Evolutionary conservation across 192 early-diverging fungal species (phyloP), one percentile per base, ranked within the genome.

Genomic region (Backusella australiensis): DNA sequence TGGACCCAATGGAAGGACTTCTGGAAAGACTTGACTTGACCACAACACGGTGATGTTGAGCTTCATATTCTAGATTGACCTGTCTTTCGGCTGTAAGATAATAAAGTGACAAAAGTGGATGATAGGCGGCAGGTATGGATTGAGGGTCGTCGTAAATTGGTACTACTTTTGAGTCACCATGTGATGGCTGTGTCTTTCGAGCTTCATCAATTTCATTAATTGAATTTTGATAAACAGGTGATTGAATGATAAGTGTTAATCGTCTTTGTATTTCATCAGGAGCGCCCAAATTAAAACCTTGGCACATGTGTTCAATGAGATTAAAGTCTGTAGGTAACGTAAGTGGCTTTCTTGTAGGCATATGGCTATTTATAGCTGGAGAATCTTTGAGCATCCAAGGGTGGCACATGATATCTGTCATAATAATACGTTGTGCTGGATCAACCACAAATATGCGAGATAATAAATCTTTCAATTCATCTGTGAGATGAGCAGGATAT

Each of bases 91-190:
- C 85, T 17, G 95, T 90, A 36, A 95, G 87, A 41, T 92, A 91
- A 75, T 98, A 98, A 21, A 97, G 91, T 74, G 94, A 96, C n/a
- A 95, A 80, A 65, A 95, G 79, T 19, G 94, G 93, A 53, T 92
- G 89, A 29, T 82, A 82, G 14, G 77, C 81, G 26, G 77, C 81
- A 4, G 81, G 81, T 34, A 82, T 49, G 3, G 77, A 78, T 49
- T 82, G 81, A 15, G 81, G 81, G 36, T 82, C 81, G 35, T 82
- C 81, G 35, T 78, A 78, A 53, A 79, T 36, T 38, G 68, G 53
- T 14, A 95, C 76, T 8, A 94, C 87, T 17, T 82, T 82, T 34
- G 77, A 77, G 72, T 94, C 88, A 38, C 92, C 77, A 12, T 88
- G 88, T 38, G 85, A 69, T 2, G 75, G 71, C 36, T 93, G 83